phyloP scores from a whole-genome alignment of 305 asterid species.

The Rubia tinctorum region DNA sequence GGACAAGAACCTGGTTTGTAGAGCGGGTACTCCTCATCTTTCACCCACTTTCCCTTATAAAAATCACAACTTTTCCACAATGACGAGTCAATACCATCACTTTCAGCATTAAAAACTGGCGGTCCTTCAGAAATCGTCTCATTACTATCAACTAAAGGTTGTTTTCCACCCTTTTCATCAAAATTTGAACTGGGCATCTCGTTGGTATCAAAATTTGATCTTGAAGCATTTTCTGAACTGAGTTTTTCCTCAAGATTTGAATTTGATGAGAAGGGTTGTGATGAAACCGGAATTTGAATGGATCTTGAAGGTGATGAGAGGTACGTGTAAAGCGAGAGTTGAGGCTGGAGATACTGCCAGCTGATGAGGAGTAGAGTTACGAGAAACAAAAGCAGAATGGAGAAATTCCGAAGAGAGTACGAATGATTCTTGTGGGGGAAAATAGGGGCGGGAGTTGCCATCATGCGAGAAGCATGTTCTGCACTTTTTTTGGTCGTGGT shows the following conservation, averaged over 20 bases:
- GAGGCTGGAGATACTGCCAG: constrained; percentile 44
- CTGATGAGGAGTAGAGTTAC: constrained; percentile 44
- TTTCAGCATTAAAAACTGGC: not conserved
- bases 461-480: constrained; percentile 5
- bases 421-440: constrained; percentile 19
- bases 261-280: constrained; percentile 24
- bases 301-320: constrained; percentile 33
- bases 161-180: constrained; percentile 8
- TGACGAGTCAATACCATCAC: not conserved
- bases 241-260: constrained; percentile 20
- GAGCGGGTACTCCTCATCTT: constrained; percentile 69
- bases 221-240: constrained; percentile 18
- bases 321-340: constrained; percentile 30
- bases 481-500: not conserved
- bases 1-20: constrained; percentile 78
- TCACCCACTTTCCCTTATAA: constrained; percentile 76
- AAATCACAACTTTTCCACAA: constrained; percentile 50
- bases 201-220: constrained; percentile 22
- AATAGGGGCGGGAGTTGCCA: constrained; percentile 12
- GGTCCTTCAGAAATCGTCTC: constrained; percentile 2
- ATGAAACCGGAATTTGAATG: not conserved
- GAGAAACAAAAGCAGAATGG: constrained; percentile 33
- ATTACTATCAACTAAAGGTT: constrained; percentile 1
- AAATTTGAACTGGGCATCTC: constrained; percentile 23
- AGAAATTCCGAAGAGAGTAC: constrained; percentile 26